A percentile compares a stretch with the other conserved stretches of the same genome.
phyloP scores from a whole-genome alignment of 2,329 filamentous ascomycete genomes.

The Colletotrichum kahawae region DNA sequence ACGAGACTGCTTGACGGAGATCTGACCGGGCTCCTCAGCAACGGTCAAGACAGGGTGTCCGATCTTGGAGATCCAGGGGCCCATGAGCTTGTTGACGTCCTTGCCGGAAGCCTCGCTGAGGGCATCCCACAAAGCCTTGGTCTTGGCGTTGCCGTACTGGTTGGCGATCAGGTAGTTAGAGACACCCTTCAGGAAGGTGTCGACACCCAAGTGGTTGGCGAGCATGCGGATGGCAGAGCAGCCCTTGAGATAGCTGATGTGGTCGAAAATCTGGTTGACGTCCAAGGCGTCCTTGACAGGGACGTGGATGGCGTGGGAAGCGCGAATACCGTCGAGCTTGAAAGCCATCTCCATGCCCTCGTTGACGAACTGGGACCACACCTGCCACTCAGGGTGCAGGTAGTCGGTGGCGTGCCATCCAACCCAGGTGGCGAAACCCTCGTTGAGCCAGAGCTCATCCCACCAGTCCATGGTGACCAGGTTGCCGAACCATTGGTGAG shows the following conservation, averaged over 20 bases:
- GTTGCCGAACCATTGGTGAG: constrained; percentile 96
- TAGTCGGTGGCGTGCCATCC: constrained; percentile 93
- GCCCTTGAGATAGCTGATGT: constrained; percentile 95
- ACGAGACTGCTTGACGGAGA: constrained; percentile 82
- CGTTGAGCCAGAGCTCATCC: constrained; percentile 92
- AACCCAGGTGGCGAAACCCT: constrained; percentile 98
- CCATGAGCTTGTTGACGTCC: constrained; percentile 87
- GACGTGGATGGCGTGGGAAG: constrained; percentile 95
- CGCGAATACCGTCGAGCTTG: constrained; percentile 84
- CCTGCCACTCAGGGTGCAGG: constrained; percentile 95
- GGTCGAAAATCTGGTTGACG: constrained; percentile 97
- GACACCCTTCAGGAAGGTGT: constrained; percentile 90
- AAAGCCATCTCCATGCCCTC: constrained; percentile 94
- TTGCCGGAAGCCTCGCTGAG: constrained; percentile 86
- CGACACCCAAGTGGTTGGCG: constrained; percentile 84
- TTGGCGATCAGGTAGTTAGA: constrained; percentile 88
- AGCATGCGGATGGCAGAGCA: constrained; percentile 97
- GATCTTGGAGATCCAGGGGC: constrained; percentile 93
- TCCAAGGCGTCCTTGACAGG: constrained; percentile 88
- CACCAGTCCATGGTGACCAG: constrained; percentile 98
- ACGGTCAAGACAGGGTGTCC: constrained; percentile 92
- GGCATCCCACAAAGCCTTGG: constrained; percentile 88
- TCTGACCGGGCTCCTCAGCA: constrained; percentile 80
- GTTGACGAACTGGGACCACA: constrained; percentile 97
- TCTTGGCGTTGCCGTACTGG: constrained; percentile 89